A percentile compares a stretch with the other conserved stretches of the same genome.
Conservation (phyloP, 2,329 filamentous ascomycete genomes). For the Ramichloridium luteum region DNA sequence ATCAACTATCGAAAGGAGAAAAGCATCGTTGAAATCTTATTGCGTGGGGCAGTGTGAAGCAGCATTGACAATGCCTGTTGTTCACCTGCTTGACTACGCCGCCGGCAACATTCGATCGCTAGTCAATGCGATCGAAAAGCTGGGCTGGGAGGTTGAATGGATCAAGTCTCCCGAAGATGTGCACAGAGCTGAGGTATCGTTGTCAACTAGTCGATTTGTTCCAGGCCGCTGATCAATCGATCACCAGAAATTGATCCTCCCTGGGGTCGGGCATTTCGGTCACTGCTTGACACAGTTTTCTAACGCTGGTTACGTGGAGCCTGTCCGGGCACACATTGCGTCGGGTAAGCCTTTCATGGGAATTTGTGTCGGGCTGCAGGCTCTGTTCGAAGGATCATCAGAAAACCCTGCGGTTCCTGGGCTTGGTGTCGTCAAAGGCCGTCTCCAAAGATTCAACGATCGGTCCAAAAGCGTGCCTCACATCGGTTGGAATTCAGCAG, state of each 20-base stretch:
- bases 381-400: conserved; percentile 72
- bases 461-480: conserved; percentile 83
- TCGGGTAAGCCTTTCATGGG: conserved; percentile 96
- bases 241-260: conserved; percentile 78
- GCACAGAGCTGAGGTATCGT: conserved; percentile 61
- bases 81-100: conserved; percentile 78
- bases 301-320: conserved; percentile 69
- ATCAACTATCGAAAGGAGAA: too few species aligned
- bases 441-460: conserved; percentile 65
- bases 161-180: conserved; percentile 75
- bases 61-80: conserved; percentile 53
- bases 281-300: conserved; percentile 82
- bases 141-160: conserved; percentile 90
- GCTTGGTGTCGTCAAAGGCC: conserved; percentile 59
- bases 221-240: too few species aligned
- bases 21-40: too few species aligned
- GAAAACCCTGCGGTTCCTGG: conserved; percentile 64
- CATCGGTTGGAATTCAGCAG: conserved; percentile 95
- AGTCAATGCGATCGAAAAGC: conserved; percentile 93
- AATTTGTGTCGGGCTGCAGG: conserved; percentile 90
- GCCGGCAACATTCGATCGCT: conserved; percentile 92
- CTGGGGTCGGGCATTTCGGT: conserved; percentile 93
- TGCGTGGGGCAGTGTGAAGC: too few species aligned
- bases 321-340: conserved; percentile 69
- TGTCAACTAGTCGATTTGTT: too few species aligned